These are phyloP conservation scores for Oryza officinalis DNA, from an alignment of 176 grass and related monocot genomes.

Conservation along the genomic window DNA sequence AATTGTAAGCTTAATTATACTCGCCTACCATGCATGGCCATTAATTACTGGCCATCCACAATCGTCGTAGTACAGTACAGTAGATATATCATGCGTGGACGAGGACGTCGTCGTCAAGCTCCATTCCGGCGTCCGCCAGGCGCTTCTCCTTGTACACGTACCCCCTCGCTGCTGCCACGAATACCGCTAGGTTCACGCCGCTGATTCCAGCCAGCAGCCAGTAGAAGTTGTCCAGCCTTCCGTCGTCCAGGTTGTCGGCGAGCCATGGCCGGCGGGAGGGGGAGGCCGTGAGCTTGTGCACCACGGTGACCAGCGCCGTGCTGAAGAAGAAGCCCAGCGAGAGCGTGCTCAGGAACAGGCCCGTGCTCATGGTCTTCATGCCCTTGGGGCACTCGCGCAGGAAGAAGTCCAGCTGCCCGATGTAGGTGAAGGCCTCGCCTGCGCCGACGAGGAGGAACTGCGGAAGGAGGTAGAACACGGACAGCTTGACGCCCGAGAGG, in stretches of 20 bases:
- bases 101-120: not conserved
- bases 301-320: slow-evolving; percentile 52
- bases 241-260: slow-evolving; percentile 58
- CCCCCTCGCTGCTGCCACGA: slow-evolving; percentile 44
- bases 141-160: slow-evolving; percentile 85
- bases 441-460: slow-evolving; percentile 76
- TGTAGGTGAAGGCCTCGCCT: slow-evolving; percentile 89
- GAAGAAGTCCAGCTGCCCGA: slow-evolving; percentile 94
- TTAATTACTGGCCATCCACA: no score
- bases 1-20: no score
- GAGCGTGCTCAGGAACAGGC: slow-evolving; percentile 80
- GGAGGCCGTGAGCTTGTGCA: slow-evolving; percentile 59
- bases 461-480: slow-evolving; percentile 70
- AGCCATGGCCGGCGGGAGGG: slow-evolving; percentile 47
- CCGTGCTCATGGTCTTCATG: slow-evolving; percentile 96
- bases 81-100: slow-evolving; percentile 10
- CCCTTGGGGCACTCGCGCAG: slow-evolving; percentile 74
- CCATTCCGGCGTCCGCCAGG: slow-evolving; percentile 14
- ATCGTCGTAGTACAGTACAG: no score
- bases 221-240: slow-evolving; percentile 80
- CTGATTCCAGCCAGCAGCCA: slow-evolving; percentile 68
- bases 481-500: slow-evolving; percentile 18
- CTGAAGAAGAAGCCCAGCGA: slow-evolving; percentile 83
- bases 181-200: slow-evolving; percentile 28
- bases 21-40: no score